phyloP scores from a whole-genome alignment of 2,329 filamentous ascomycete genomes.

The Ceratocystis harringtonii region DNA sequence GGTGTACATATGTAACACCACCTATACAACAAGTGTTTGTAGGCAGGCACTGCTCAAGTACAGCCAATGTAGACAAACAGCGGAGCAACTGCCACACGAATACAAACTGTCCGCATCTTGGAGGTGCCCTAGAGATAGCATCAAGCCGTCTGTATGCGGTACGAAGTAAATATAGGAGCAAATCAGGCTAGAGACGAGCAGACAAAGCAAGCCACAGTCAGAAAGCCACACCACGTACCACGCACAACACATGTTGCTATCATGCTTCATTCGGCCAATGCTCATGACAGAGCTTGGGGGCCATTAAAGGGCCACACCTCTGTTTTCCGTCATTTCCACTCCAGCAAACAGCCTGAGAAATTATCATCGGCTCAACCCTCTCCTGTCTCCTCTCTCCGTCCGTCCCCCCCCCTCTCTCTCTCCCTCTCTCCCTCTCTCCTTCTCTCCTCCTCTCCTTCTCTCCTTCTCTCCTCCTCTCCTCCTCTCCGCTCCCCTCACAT shows the following conservation, averaged over 20 bases:
- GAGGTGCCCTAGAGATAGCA: not conserved
- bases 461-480: not conserved
- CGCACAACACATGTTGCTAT: too few species aligned
- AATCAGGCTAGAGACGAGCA: too few species aligned
- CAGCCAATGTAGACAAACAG: not conserved
- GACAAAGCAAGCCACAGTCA: too few species aligned
- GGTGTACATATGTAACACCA: too few species aligned
- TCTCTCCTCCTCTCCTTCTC: not conserved
- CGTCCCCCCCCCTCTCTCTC: too few species aligned
- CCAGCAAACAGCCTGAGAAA: not conserved
- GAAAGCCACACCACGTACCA: too few species aligned
- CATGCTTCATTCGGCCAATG: too few species aligned
- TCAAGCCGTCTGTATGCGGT: too few species aligned
- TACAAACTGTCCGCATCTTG: not conserved
- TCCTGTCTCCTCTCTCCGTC: not conserved
- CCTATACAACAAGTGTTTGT: not conserved
- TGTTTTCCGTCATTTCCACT: not conserved
- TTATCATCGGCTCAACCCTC: constrained; percentile 1
- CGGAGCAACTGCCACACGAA: not conserved
- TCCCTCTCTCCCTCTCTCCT: not conserved
- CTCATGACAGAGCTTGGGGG: not conserved
- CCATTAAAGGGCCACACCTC: not conserved
- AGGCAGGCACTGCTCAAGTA: not conserved
- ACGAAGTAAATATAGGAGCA: too few species aligned
- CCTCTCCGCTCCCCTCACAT: not conserved